Conservation (phyloP, 177 flowering plant species). For the Telopea speciosissima region DNA sequence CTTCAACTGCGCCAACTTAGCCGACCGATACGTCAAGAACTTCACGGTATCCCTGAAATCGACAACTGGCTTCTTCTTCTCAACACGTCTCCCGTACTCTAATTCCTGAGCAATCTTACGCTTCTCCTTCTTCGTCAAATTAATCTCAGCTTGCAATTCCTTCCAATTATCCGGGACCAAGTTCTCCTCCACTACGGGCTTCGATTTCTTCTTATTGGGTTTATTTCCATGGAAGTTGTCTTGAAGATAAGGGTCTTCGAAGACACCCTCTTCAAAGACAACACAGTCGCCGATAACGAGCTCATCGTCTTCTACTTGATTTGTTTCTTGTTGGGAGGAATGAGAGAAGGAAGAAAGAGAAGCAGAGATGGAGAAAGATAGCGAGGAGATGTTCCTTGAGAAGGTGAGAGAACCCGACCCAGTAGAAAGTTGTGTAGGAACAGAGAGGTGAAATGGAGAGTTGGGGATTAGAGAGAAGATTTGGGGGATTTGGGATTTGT, state of each 20-base stretch:
- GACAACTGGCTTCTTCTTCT: slow-evolving; percentile 31
- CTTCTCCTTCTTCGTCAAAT: slow-evolving; percentile 79
- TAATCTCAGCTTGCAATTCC: slow-evolving; percentile 49
- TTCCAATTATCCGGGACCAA: slow-evolving; percentile 80
- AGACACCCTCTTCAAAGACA: slow-evolving; percentile 76
- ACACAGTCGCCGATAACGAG: slow-evolving; percentile 72
- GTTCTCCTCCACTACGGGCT: slow-evolving; percentile 27
- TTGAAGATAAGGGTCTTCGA: slow-evolving; percentile 63
- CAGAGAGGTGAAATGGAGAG: slow-evolving; percentile 15
- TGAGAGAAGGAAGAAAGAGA: slow-evolving; percentile 14
- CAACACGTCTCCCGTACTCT: slow-evolving; percentile 48
- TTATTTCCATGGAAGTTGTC: not conserved
- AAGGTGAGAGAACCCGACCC: slow-evolving; percentile 11
- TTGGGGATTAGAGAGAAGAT: slow-evolving; percentile 11
- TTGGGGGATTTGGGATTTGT: slow-evolving; percentile 24
- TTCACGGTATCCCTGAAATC: slow-evolving; percentile 41
- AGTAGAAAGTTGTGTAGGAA: slow-evolving; percentile 5
- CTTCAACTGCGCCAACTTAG: slow-evolving; percentile 54
- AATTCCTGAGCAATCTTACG: slow-evolving; percentile 52
- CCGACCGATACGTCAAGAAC: slow-evolving; percentile 32
- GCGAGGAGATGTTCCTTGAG: slow-evolving; percentile 11
- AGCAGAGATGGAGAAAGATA: slow-evolving; percentile 10
- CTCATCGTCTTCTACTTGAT: slow-evolving; percentile 36
- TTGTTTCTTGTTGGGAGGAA: slow-evolving; percentile 14
- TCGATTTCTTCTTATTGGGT: slow-evolving; percentile 13